Evolutionary conservation across 805 yeast genomes (phyloP).

Genomic region (Yarrowia hollandica): DNA sequence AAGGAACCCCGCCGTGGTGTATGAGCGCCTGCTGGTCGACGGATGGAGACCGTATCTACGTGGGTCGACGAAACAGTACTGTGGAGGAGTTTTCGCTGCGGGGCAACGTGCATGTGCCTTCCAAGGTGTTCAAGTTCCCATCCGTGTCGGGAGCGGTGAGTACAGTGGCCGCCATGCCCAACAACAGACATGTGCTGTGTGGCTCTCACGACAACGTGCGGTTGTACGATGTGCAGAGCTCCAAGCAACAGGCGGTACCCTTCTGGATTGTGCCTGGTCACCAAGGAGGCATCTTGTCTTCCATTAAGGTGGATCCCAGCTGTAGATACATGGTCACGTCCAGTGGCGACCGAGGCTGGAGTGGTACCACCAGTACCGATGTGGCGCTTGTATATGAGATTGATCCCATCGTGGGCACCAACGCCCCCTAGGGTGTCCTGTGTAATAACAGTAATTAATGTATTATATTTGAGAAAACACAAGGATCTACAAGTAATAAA

Average conservation of each 20-base stretch:
- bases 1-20: constrained; percentile 90
- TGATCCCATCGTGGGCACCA: constrained; percentile 22
- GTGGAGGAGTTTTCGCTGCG: constrained; percentile 58
- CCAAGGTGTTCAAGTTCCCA: constrained; percentile 71
- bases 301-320: constrained; percentile 78
- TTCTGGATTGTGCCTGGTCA: constrained; percentile 94
- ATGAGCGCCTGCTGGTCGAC: constrained; percentile 79
- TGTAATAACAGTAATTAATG: not conserved
- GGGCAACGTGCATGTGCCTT: constrained; percentile 47
- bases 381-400: constrained; percentile 81
- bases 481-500: too few species aligned
- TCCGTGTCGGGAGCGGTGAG: constrained; percentile 88
- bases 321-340: constrained; percentile 86
- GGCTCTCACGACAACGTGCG: constrained; percentile 91
- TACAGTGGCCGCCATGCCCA: constrained; percentile 75
- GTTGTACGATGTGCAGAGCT: constrained; percentile 67
- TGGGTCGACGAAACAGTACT: constrained; percentile 85
- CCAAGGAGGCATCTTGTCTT: constrained; percentile 86
- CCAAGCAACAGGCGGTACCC: constrained; percentile 52
- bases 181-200: constrained; percentile 73
- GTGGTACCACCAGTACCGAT: constrained; percentile 68
- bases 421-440: not conserved
- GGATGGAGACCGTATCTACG: constrained; percentile 75
- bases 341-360: constrained; percentile 96
- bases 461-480: too few species aligned